Percentiles rank a stretch among this genome's conserved stretches.
phyloP scores from a whole-genome alignment of 345 rosid species.

The Excoecaria cochinchinensis region DNA sequence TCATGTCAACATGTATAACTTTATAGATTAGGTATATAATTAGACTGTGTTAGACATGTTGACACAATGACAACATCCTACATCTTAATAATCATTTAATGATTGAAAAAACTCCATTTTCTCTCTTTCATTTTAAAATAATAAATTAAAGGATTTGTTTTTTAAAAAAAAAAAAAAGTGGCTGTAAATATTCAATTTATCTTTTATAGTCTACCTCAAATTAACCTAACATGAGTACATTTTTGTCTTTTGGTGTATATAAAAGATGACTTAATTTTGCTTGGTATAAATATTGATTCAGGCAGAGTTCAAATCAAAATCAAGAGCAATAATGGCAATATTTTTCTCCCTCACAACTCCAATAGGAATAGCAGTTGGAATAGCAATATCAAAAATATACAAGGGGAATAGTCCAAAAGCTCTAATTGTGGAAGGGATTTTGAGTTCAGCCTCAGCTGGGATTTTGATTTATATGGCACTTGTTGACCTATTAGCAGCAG shows the following conservation, averaged over 20 bases:
- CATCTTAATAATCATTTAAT: background rate
- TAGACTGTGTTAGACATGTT: conserved; percentile 10
- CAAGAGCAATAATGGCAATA: conserved; percentile 55
- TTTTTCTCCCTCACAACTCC: conserved; percentile 74
- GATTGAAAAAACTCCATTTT: background rate
- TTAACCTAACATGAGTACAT: no score
- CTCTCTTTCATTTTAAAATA: no score
- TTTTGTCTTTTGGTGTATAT: background rate
- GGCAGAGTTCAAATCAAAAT: conserved; percentile 53
- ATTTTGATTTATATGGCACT: conserved; percentile 77
- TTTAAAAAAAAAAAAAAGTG: background rate
- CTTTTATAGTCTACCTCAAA: no score
- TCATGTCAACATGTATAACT: background rate
- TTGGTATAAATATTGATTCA: background rate
- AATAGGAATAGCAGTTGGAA: conserved; percentile 61
- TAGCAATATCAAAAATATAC: conserved; percentile 49
- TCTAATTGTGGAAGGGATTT: conserved; percentile 54
- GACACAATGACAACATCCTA: conserved; percentile 28
- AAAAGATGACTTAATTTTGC: background rate
- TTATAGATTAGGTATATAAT: background rate
- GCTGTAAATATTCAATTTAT: no score
- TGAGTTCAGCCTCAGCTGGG: conserved; percentile 68
- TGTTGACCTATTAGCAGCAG: conserved; percentile 76
- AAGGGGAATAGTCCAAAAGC: conserved; percentile 46
- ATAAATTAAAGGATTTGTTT: no score